A percentile compares a stretch with the other conserved stretches of the same genome.
Evolutionary conservation across 495 filamentous ascomycete genomes (phyloP).

Genomic region (Penicillium subrubescens): DNA sequence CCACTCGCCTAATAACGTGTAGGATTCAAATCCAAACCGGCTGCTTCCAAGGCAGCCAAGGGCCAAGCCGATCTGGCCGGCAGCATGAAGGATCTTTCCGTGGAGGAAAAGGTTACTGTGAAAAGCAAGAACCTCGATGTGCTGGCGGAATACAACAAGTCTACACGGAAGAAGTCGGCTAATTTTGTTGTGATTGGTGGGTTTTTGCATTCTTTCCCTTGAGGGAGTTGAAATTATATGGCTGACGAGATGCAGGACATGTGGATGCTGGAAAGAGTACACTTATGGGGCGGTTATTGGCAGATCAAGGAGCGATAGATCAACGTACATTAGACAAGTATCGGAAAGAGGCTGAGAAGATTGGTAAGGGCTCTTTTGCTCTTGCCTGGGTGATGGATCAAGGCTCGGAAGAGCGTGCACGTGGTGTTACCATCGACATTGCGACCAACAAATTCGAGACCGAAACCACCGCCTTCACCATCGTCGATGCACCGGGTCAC

Average conservation of each 20-base stretch:
- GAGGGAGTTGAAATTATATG: neutral
- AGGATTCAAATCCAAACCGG: conserved; percentile 52
- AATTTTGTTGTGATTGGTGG: conserved; percentile 95
- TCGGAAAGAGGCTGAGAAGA: conserved; percentile 81
- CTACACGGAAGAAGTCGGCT: conserved; percentile 74
- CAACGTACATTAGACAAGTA: conserved; percentile 87
- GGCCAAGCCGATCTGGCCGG: conserved; percentile 40
- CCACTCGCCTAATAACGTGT: conserved; percentile 43
- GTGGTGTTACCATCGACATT: conserved; percentile 97
- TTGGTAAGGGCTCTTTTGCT: conserved; percentile 93
- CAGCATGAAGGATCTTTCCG: conserved; percentile 59
- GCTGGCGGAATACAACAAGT: conserved; percentile 74
- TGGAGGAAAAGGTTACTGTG: conserved; percentile 70
- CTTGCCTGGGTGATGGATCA: conserved; percentile 96
- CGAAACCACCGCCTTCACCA: conserved; percentile 81
- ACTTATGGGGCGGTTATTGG: conserved; percentile 91
- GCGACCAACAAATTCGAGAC: conserved; percentile 94
- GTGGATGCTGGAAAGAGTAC: conserved; percentile 98
- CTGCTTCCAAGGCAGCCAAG: conserved; percentile 45
- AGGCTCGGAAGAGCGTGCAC: conserved; percentile 77
- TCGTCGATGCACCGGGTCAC: conserved; percentile 93
- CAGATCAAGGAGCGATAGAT: conserved; percentile 84
- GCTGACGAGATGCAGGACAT: conserved; percentile 60
- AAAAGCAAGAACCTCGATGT: conserved; percentile 90
- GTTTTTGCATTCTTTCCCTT: conserved; percentile 14